Evolutionary conservation across 2,329 filamentous ascomycete genomes (phyloP), one percentile per base, ranked within the genome.

Genomic region (Mariannaea sp.): DNA sequence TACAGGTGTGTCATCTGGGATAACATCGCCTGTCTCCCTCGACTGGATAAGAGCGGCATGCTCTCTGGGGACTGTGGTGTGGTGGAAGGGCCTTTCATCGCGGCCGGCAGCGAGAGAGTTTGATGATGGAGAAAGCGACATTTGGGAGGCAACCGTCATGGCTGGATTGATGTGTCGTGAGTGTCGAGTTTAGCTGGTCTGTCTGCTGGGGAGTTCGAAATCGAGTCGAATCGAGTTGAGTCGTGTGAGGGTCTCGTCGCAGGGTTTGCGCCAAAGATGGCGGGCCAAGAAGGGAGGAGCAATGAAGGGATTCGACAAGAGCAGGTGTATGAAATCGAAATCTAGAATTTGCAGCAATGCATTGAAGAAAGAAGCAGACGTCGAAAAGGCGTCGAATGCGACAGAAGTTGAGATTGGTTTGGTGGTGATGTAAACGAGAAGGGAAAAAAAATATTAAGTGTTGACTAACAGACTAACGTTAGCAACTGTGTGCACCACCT

Each of bases 21-120:
- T 66, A 4, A 79, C 72, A 51, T 82, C 81, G 29, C 84, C 85
- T 12, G 80, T 81, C 66, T 88, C 85, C 38, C 84, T 77, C 42
- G 85, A 87, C 61, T 85, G 81, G 3, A 80, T 70, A 40, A 83
- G 70, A 4, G 75, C 70, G n/a, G 71, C 61, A 53, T 71, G 68
- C 44, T 74, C 71, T 13, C 65, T 62, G 58, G 69, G 59, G 3
- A 54, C 47, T 10, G 71, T 59, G 9, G 67, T 57, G 43, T 68
- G 68, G 38, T 65, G 61, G 36, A 71, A 70, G 9, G 68, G 62
- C 38, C 62, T 56, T 40, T 72, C 68, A 49, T 73, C 68, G 53
- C 65, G 62, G 55, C 64, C 65, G 40, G 68, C 58, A 57, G 68
- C 63, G 51, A 71, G 67, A 19, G 59, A 53, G 22, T 5, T 24